Evolutionary conservation across 2,329 filamentous ascomycete species (phyloP).

Genomic region (Chaetoscypha palmicola): DNA sequence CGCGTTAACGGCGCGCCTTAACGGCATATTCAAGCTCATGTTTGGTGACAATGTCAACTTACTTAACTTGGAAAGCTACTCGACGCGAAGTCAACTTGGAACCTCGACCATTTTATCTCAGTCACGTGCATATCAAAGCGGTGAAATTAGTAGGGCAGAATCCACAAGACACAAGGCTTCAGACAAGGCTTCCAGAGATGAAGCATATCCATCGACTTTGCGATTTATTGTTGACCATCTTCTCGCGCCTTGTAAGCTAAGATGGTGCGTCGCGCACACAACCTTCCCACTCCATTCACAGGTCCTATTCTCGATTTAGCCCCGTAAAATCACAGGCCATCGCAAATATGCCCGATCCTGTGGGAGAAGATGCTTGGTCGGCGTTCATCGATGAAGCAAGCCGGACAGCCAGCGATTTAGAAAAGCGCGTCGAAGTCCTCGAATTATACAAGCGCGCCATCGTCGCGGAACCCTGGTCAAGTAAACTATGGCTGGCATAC

Average conservation of each 20-base stretch:
- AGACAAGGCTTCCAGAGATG: too few species aligned
- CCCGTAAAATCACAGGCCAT: neutral
- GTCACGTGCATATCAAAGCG: constrained; percentile 2
- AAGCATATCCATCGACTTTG: too few species aligned
- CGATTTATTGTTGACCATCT: neutral
- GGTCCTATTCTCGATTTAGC: too few species aligned
- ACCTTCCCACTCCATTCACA: neutral
- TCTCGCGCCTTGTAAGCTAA: neutral
- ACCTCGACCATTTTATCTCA: neutral
- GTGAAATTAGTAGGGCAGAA: too few species aligned
- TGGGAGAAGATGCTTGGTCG: constrained; percentile 72
- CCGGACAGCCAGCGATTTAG: constrained; percentile 51
- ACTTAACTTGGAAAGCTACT: neutral
- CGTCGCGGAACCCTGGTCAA: constrained; percentile 63
- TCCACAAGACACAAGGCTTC: neutral
- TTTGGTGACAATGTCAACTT: constrained; percentile 13
- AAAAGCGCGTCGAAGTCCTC: constrained; percentile 61
- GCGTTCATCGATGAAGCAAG: constrained; percentile 70
- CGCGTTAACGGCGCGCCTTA: constrained; percentile 52
- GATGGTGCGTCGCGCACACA: neutral
- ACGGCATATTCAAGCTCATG: constrained; percentile 61
- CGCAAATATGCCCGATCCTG: constrained; percentile 38
- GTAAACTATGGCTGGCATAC: constrained; percentile 69
- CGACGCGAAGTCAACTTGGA: neutral
- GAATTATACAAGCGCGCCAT: constrained; percentile 67